Conservation (phyloP, 2,329 filamentous ascomycete species). For the Metarhizium humberi region DNA sequence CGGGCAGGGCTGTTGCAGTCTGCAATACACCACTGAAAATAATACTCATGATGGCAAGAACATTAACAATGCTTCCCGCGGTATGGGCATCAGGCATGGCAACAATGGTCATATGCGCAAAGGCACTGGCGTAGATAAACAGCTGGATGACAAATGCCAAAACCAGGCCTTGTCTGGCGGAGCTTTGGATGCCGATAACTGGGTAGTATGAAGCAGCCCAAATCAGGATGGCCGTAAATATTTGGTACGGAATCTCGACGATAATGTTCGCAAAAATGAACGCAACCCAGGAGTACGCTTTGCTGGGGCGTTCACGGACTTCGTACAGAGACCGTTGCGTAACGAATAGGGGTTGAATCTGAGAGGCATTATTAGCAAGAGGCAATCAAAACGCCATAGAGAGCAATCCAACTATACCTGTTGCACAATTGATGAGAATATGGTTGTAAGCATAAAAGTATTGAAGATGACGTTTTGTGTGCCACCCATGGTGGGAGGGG, state of each 20-base stretch:
- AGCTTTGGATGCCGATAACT: conserved; percentile 37
- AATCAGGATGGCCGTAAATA: conserved; percentile 52
- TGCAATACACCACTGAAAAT: conserved; percentile 59
- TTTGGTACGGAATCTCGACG: conserved; percentile 65
- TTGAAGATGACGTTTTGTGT: conserved; percentile 67
- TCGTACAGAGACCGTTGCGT: conserved; percentile 68
- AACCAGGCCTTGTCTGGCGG: conserved; percentile 53
- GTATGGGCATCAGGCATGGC: conserved; percentile 61
- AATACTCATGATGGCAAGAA: conserved; percentile 49
- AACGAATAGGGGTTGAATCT: conserved; percentile 69
- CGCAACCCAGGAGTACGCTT: conserved; percentile 65
- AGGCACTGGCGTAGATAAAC: conserved; percentile 62
- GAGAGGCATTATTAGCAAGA: conserved; percentile 9
- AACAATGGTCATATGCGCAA: conserved; percentile 65
- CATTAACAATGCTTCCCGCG: conserved; percentile 51
- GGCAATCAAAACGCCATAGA: conserved; percentile 22
- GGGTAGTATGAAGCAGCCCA: conserved; percentile 63
- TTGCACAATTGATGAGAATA: conserved; percentile 62
- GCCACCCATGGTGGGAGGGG: conserved; percentile 50
- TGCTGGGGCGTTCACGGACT: conserved; percentile 64
- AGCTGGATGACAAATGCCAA: conserved; percentile 57
- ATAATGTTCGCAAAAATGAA: conserved; percentile 65
- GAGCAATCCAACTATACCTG: conserved; percentile 28
- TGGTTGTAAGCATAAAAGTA: conserved; percentile 66
- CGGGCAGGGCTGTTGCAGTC: conserved; percentile 45